Evolutionary conservation across 2,329 filamentous ascomycete species (phyloP).

Genomic region (Diplocarpon mali): DNA sequence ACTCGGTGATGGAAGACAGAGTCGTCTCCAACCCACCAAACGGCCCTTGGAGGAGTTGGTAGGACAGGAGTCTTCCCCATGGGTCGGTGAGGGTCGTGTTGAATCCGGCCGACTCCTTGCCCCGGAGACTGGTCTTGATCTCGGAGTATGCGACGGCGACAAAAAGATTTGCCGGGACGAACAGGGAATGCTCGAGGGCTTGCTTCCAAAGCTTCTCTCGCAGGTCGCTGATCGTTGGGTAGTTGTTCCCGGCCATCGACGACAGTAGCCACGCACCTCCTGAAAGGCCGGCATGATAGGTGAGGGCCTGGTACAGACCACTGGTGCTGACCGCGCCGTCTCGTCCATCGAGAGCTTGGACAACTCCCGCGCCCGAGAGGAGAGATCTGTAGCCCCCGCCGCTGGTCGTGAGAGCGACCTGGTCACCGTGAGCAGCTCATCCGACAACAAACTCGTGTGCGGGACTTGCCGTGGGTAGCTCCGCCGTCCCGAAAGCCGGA

Average conservation of each 20-base stretch:
- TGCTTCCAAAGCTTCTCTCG: constrained; percentile 31
- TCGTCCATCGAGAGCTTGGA: constrained; percentile 34
- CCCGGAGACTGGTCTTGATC: constrained; percentile 14
- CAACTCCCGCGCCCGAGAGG: constrained; percentile 28
- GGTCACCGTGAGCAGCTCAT: not conserved
- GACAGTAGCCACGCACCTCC: constrained; percentile 36
- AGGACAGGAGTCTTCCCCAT: constrained; percentile 18
- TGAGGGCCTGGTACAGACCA: constrained; percentile 35
- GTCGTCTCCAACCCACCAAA: constrained; percentile 15
- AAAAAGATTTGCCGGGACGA: constrained; percentile 28
- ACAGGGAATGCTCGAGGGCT: constrained; percentile 29
- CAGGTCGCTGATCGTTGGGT: constrained; percentile 33
- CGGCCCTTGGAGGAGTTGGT: constrained; percentile 13
- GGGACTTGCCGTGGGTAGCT: constrained; percentile 28
- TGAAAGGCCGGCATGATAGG: constrained; percentile 36
- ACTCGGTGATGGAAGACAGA: constrained; percentile 18
- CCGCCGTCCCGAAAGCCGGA: constrained; percentile 25
- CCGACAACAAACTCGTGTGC: not conserved
- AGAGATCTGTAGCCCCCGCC: constrained; percentile 27
- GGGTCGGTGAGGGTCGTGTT: constrained; percentile 20
- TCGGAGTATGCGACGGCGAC: constrained; percentile 21
- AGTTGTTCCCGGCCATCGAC: constrained; percentile 35
- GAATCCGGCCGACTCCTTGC: constrained; percentile 24
- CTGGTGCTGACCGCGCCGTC: constrained; percentile 31
- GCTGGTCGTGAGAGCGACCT: constrained; percentile 23